Evolutionary conservation across 202 grass and related monocot genomes (phyloP), one percentile per base, ranked within the genome.

Genomic region (Hordeum pubiflorum): DNA sequence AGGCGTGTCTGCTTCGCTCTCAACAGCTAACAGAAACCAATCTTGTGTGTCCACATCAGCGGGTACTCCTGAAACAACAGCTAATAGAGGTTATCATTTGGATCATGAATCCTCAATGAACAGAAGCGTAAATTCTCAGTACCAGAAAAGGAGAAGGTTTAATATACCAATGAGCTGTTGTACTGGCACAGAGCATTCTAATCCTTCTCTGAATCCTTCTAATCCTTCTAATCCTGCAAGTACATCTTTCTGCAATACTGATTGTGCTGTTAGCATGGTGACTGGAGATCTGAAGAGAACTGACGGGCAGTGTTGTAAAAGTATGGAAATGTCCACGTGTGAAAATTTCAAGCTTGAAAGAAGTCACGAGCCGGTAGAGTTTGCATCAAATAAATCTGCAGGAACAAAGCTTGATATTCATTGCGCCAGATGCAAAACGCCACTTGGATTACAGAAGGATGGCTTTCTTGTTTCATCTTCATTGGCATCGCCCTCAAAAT

Each of bases 141-240:
- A 29, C 22, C 84, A 89, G 68, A 94, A 97, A 94, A 97, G 70
- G 82, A 93, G 60, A 89, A 90, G 78, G 75, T 75, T 90, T n/a
- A 65, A 46, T 77, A 70, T 84, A 65, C 83, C 86, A 65, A 60
- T 69, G 54, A 82, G 58, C 33, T 38, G 66, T 79, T 87, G 66
- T 81, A 85, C 86, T 55, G 59, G 77, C 64, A 86, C 33, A 2
- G 87, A 87, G 17, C 77, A 48, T 81, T 84, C 78, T 15, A 85
- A 48, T 64, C 77, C 86, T 66, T 58, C 78, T 77, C 61, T 9
- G 41, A 75, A 87, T 44, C 41, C 12, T 48, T 71, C 68, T 77
- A 65, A 87, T 14, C 41, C 12, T 24, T 26, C 7, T 3, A 69
- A 69, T 70, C 66, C 68, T 48, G 46, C 68, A 26, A 46, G 40